Percentiles rank a stretch among this genome's conserved stretches.
phyloP scores from a whole-genome alignment of 2,329 filamentous ascomycete species.

The Aspergillus amoenus region DNA sequence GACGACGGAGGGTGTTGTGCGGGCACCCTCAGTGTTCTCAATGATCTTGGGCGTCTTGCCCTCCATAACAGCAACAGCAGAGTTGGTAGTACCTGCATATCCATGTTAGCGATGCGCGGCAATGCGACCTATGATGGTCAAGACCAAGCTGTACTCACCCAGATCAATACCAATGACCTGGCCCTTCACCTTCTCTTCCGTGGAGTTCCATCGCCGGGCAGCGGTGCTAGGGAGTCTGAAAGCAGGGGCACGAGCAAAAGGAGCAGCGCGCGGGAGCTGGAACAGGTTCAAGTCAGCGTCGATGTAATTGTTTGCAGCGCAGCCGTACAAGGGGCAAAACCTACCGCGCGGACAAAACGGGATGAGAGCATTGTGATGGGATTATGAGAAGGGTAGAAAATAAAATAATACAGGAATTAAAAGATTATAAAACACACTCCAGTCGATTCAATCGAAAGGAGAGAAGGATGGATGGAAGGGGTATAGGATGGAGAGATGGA shows the following conservation, averaged over 20 bases:
- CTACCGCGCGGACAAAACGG: constrained; percentile 72
- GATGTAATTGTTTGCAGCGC: constrained; percentile 5
- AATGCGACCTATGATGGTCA: neutral
- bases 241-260: constrained; percentile 66
- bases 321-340: constrained; percentile 35
- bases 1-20: constrained; percentile 91
- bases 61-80: constrained; percentile 96
- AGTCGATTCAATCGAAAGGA: constrained; percentile 34
- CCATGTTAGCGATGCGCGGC: constrained; percentile 17
- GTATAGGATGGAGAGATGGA: constrained; percentile 7
- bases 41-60: constrained; percentile 94
- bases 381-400: constrained; percentile 23
- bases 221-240: constrained; percentile 70
- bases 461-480: constrained; percentile 19
- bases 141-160: constrained; percentile 56
- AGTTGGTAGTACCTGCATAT: constrained; percentile 80
- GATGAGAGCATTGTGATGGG: constrained; percentile 66
- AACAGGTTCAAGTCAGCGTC: constrained; percentile 17
- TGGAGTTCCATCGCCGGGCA: constrained; percentile 60
- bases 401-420: constrained; percentile 38
- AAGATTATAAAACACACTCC: constrained; percentile 29
- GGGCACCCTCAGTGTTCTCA: constrained; percentile 92
- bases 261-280: constrained; percentile 75
- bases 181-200: constrained; percentile 82
- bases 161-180: constrained; percentile 97